Base-by-base conservation (phyloP, 2,329 filamentous ascomycete species). In the Salinomyces thailandicus region DNA sequence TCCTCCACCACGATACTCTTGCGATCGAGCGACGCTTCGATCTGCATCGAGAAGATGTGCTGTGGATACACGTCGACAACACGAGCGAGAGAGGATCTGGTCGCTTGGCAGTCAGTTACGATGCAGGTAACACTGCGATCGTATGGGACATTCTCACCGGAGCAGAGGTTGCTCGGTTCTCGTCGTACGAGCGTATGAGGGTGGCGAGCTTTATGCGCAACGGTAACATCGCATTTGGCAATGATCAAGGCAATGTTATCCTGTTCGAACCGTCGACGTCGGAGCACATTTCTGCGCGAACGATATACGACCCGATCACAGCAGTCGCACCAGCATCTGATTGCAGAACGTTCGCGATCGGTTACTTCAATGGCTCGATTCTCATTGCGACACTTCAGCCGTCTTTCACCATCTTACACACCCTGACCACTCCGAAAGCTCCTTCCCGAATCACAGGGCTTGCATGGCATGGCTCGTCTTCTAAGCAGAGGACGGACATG, bases 401-500 rank as follows among this genome's bases (percentile, higher is more conserved):
- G 28, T 77, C 83, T 35, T 98, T 96, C 59, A 94, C 83, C 2
- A 94, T 96, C 46, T 62, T 96, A 33, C 87, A 98, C 62, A 95
- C 89, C 34, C 68, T 98, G 46, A 87, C 81, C 33, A 93, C 85
- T 0, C 82, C 81, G 0, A 73, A 85, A 50, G 75, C 77, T 2
- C 89, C 91, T 1, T 95, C 89, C 1, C 82, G 85, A 2, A 86
- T 98, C 34, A 78, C 87, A 3, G 84, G 79, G 6, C 65, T 98
- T 14, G 77, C 85, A 40, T 98, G 91, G 91, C 91, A 98, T 68
- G 87, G 89, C 24, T 95, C 91, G 0, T 95, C 91, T 0, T 82
- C 87, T 0, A 85, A 87, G 48, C 87, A 95, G 60, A 95, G 93
- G 62, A 94, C 91, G 1, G 89, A 96, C 54, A 98, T 98, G 91